A percentile compares a stretch with the other conserved stretches of the same genome.
Evolutionary conservation across 1,284 basidiomycete species (phyloP).

Genomic region (Ceratobasidium theobromae): DNA sequence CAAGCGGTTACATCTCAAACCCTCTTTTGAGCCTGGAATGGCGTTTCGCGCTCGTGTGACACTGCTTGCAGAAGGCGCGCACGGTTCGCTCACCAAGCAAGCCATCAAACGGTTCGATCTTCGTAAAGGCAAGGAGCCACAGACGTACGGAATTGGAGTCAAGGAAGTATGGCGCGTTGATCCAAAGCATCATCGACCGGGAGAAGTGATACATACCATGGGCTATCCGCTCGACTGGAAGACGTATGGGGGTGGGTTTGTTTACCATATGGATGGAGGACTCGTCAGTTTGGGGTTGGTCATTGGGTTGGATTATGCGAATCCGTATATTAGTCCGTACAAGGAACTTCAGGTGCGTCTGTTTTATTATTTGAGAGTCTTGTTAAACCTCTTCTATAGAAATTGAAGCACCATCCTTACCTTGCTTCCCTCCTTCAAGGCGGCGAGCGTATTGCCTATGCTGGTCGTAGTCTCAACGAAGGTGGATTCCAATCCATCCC

Average conservation of each 20-base stretch:
- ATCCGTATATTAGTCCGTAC: slow-evolving; percentile 93
- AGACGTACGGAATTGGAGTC: slow-evolving; percentile 95
- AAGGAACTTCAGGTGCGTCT: slow-evolving; percentile 81
- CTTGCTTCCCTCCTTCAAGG: slow-evolving; percentile 80
- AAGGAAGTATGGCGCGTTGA: slow-evolving; percentile 98
- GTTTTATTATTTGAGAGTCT: background rate
- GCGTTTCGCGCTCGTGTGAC: slow-evolving; percentile 93
- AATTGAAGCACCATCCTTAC: slow-evolving; percentile 97
- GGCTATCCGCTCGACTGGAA: slow-evolving; percentile 88
- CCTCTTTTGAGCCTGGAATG: slow-evolving; percentile 96
- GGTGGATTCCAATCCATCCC: slow-evolving; percentile 95
- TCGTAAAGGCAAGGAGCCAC: slow-evolving; percentile 77
- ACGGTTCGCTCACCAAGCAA: slow-evolving; percentile 87
- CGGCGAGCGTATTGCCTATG: slow-evolving; percentile 84
- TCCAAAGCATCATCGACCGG: slow-evolving; percentile 73
- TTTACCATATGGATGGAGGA: slow-evolving; percentile 95
- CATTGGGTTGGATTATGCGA: slow-evolving; percentile 91
- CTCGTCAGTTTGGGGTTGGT: slow-evolving; percentile 92
- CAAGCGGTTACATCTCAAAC: slow-evolving; percentile 75
- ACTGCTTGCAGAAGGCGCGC: slow-evolving; percentile 94
- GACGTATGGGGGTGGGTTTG: slow-evolving; percentile 93
- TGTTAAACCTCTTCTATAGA: slow-evolving; percentile 49
- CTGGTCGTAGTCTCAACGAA: slow-evolving; percentile 89
- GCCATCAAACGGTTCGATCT: slow-evolving; percentile 79
- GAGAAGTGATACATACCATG: slow-evolving; percentile 89